Base-by-base conservation (phyloP, 192 early-diverging fungal species). In the Coemansia sp. region DNA sequence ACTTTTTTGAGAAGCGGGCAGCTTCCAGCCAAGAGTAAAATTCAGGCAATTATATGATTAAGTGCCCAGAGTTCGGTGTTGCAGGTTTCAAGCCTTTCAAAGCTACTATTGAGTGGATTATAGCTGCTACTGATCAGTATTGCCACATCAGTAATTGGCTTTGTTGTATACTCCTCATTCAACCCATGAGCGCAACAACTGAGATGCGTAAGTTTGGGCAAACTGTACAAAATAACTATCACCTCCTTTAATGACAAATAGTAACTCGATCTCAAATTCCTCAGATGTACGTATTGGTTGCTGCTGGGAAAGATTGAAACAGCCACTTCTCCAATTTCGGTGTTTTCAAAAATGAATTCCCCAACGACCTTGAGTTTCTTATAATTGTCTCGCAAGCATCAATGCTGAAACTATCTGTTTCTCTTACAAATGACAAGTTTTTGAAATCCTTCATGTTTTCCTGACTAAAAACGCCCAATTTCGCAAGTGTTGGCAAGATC, bases 401-500 rank as follows among this genome's bases (percentile, higher is more conserved):
- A 48, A 26, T 26, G 13, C 12, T 30, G 14, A 15, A 13, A 10
- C 10, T 35, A 14, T 23, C 46, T 13, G 15, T 10, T n/a, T 11
- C 23, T 23, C 26, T 13, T 5, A 3, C 14, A 9, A 47, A n/a
- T 5, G 4, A 0, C 14, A 28, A 23, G 2, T 15, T 0, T 26
- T 48, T 48, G 13, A 48, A 5, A n/a, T 13, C 9, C 6, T 23
- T 48, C 6, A 48, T n/a, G 21, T 23, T 48, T 12, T n/a, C 11
- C 15, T 0, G 7, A 13, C 23, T 23, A 28, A 48, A 48, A 0
- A 28, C 26, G 7, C 23, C 23, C 5, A 23, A 19, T 39, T 50
- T 20, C 6, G 23, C 38, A 7, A 59, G n/a, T 35, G 49, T 59
- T 7, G 45, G 30, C 1, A 59, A 52, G 5, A 38, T 12, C 20